These are phyloP conservation scores for Aspergillus flavus DNA, from an alignment of 2,329 filamentous ascomycete species.

Conservation along the genomic window DNA sequence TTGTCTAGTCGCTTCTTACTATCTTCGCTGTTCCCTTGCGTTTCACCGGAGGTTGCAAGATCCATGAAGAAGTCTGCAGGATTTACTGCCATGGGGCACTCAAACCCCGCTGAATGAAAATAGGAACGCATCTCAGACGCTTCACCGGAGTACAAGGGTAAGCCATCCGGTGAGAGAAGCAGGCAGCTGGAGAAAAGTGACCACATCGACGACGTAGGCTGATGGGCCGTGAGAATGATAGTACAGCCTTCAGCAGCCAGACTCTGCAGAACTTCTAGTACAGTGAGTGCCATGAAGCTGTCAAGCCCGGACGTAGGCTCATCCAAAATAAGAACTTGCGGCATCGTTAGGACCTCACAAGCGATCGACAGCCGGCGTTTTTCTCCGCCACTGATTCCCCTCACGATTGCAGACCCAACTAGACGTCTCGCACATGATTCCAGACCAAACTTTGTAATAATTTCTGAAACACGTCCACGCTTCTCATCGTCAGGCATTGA, in stretches of 20 bases:
- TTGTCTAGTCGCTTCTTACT: not conserved
- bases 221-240: not conserved
- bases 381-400: not conserved
- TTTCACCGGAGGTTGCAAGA: not conserved
- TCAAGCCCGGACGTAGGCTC: not conserved
- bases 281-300: not conserved
- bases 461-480: not conserved
- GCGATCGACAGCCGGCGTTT: not conserved
- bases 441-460: not conserved
- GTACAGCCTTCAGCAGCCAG: not conserved
- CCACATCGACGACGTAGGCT: not conserved
- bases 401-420: not conserved
- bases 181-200: not conserved
- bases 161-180: not conserved
- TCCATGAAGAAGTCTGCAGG: not conserved
- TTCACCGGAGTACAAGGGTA: not conserved
- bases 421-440: not conserved
- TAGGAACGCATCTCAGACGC: not conserved
- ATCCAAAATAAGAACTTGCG: not conserved
- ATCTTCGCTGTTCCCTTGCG: not conserved
- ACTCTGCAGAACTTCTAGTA: not conserved
- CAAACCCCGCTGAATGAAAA: not conserved
- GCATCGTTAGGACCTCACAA: not conserved
- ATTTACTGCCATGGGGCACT: not conserved
- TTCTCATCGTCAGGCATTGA: not conserved